These are phyloP conservation scores for Stipa capillata DNA, from an alignment of 176 grass and related monocot genomes.

Conservation along the genomic window DNA sequence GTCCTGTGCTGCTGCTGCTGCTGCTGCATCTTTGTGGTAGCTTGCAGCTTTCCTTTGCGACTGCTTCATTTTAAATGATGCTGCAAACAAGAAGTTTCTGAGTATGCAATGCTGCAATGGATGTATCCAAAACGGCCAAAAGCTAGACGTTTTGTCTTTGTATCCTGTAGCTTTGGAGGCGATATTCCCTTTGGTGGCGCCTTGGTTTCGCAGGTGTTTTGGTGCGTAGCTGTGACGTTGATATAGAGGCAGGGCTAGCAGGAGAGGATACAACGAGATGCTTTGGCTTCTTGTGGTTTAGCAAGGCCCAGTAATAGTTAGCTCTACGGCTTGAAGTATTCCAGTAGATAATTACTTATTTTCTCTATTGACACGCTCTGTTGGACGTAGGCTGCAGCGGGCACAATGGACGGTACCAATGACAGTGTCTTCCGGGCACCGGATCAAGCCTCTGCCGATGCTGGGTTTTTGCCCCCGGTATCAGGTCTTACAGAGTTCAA, in stretches of 20 bases:
- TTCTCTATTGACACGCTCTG: background rate
- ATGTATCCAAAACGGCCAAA: background rate
- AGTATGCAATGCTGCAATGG: slow-evolving; percentile 8
- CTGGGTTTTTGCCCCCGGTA: too few species aligned
- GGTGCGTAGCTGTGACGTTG: slow-evolving; percentile 17
- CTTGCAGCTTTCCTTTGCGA: background rate
- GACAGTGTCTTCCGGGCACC: too few species aligned
- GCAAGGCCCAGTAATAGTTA: background rate
- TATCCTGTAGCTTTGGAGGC: slow-evolving; percentile 26
- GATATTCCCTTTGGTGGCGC: slow-evolving; percentile 18
- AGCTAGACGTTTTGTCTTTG: background rate
- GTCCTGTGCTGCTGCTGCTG: background rate
- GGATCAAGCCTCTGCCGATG: background rate
- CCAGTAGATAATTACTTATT: too few species aligned
- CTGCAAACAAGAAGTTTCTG: slow-evolving; percentile 35
- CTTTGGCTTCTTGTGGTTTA: background rate
- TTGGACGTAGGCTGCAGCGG: background rate
- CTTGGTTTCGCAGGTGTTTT: slow-evolving; percentile 45
- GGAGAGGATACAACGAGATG: background rate
- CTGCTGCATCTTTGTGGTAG: background rate
- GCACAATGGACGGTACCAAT: background rate
- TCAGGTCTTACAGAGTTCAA: too few species aligned
- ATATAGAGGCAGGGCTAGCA: background rate
- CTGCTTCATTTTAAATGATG: background rate
- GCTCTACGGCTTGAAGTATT: background rate